Evolutionary conservation across 2,329 filamentous ascomycete genomes (phyloP), one percentile per base, ranked within the genome.

Genomic region (Colletotrichum sp.): DNA sequence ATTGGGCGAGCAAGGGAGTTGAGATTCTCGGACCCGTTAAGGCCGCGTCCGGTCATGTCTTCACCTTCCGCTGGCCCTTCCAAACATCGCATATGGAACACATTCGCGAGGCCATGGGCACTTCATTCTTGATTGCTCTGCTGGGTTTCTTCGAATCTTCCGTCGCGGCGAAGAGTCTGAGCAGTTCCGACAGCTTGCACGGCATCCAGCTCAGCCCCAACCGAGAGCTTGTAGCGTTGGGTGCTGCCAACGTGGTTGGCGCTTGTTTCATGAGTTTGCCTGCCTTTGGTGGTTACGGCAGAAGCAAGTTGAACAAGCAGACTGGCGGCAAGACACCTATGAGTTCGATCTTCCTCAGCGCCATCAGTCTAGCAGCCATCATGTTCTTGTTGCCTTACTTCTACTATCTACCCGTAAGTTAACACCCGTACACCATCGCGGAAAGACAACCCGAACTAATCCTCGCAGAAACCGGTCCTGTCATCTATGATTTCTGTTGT

Each of bases 121-220:
- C 97, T 0, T 94, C 95, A 0, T 98, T 99, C 81, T 89, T 98
- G 70, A 98, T 99, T 78, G 95, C 96, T 1, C 89, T 99, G 28
- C 92, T 99, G 0, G 97, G 97, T n/a, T 99, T 99, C 85, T 99
- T 99, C 80, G 97, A 99, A 84, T 98, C 95, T 4, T 98, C 96
- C 0, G 96, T 99, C 15, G 97, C 97, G 2, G 97, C 97, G 44
- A 98, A 98, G 85, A 96, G 95, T 77, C 87, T 99, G 4, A 94
- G 94, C 8, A 91, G 91, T 57, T 88, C 88, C 67, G 91, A 93
- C 77, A 91, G 91, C 12, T 93, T 98, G 36, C 91, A 94, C 75
- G 94, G 93, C 36, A 95, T 98, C 82, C 91, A 94, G 68, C 88
- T 98, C 57, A 98, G 96, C 82, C 92, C 97, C 2, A 99, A 99